Percentiles rank a stretch among this genome's conserved stretches.
phyloP scores from a whole-genome alignment of 345 rosid genomes.

The Citrus medica region DNA sequence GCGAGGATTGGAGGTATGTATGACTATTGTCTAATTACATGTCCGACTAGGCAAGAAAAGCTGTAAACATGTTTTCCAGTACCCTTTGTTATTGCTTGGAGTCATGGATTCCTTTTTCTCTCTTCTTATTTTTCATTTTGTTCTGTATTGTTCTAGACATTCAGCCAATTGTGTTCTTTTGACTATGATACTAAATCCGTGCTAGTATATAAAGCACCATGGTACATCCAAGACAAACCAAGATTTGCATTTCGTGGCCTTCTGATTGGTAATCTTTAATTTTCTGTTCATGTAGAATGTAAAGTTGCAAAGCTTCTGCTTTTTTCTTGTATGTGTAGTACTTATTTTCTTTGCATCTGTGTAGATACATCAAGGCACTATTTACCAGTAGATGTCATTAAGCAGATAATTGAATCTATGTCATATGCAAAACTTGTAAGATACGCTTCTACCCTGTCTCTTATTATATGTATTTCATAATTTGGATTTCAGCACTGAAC shows the following conservation, averaged over 20 bases:
- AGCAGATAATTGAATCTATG: slow-evolving; percentile 88
- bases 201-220: slow-evolving; percentile 68
- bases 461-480: slow-evolving; percentile 7
- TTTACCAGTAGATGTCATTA: slow-evolving; percentile 68
- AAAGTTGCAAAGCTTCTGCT: neutral
- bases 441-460: slow-evolving; percentile 12
- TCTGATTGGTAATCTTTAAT: slow-evolving; percentile 51
- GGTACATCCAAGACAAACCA: slow-evolving; percentile 85
- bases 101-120: neutral
- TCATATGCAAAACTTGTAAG: slow-evolving; percentile 95
- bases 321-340: neutral
- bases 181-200: slow-evolving; percentile 71
- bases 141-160: slow-evolving; percentile 55
- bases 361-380: slow-evolving; percentile 95
- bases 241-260: slow-evolving; percentile 88
- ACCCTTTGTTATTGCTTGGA: neutral
- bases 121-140: neutral
- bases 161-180: slow-evolving; percentile 84
- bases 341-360: slow-evolving; percentile 14
- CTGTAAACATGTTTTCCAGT: neutral
- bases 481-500: slow-evolving; percentile 8
- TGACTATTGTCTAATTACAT: neutral
- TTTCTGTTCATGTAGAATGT: neutral
- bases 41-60: neutral
- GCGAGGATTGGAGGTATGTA: slow-evolving; percentile 85